Base-by-base conservation (phyloP, 139 green algal species). In the Ostreobium quekettii region DNA sequence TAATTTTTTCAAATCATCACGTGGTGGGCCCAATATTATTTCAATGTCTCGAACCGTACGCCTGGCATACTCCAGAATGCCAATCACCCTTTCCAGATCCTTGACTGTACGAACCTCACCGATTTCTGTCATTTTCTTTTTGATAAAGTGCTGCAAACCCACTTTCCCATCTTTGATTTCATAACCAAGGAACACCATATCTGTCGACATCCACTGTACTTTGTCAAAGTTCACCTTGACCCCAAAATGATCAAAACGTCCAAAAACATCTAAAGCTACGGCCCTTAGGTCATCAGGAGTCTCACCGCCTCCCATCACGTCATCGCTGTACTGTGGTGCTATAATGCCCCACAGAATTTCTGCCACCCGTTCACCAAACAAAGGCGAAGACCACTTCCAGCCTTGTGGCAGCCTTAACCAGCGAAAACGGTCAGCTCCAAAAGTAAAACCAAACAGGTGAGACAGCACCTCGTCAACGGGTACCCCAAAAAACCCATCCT, bases 211-310 rank as follows among this genome's bases (percentile, higher is more conserved):
- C 19, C 29, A 66, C 32, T 66, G 6, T 24, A 11, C 24, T n/a
- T 68, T 68, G 11, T 53, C 36, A 4, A 68, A 19, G 61, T 68
- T 53, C 24, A 68, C 61, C 35, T 68, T 68, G 8, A 68, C n/a
- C 32, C 61, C 61, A 28, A 36, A 68, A 33, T 48, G 29, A 15
- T 53, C 35, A 30, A 68, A 29, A 19, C 61, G 35, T n/a, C 32
- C 36, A 29, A 68, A 68, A 53, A 68, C 61, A 6, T 5, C 8
- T 4, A n/a, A 22, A 5, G 42, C 33, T 31, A 19, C 32, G 11
- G 6, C 22, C 4, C 35, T n/a, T 6, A 68, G 35, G 26, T 68
- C 61, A 19, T 29, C 30, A 22, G 8, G 35, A 26, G 35, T 53
- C 3, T 30, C 36, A 33, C 8, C 61, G 36, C 61, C 61, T n/a